Percentiles rank a stretch among this genome's conserved stretches.
Evolutionary conservation across 1,139 yeast species (phyloP).

Genomic region (Sugiyamaella sp.): DNA sequence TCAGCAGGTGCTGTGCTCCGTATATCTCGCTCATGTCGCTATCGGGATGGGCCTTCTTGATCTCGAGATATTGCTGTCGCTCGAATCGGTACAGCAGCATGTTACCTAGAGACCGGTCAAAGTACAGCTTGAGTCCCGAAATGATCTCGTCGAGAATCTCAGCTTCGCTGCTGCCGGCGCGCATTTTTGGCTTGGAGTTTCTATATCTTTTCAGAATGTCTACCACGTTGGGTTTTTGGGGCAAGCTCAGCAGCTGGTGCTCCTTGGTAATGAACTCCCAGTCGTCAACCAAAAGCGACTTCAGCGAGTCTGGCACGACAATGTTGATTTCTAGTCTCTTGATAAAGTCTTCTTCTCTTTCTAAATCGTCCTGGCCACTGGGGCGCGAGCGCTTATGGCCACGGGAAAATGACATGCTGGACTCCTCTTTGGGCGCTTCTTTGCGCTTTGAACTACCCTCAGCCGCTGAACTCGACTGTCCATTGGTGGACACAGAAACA

Average conservation of each 20-base stretch:
- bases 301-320: constrained; percentile 65
- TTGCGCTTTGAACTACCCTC: constrained; percentile 16
- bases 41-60: constrained; percentile 48
- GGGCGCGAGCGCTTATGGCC: constrained; percentile 20
- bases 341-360: constrained; percentile 45
- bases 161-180: constrained; percentile 46
- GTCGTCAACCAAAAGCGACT: constrained; percentile 78
- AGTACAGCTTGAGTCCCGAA: constrained; percentile 71
- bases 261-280: constrained; percentile 91
- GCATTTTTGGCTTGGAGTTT: constrained; percentile 32
- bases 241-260: constrained; percentile 65
- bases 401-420: constrained; percentile 14
- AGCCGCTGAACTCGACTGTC: constrained; percentile 6
- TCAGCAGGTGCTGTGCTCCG: constrained; percentile 75
- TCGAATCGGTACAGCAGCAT: constrained; percentile 81
- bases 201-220: constrained; percentile 55
- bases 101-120: constrained; percentile 73
- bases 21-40: constrained; percentile 54
- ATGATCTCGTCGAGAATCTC: constrained; percentile 69
- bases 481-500: constrained; percentile 15
- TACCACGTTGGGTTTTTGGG: constrained; percentile 56
- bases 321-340: constrained; percentile 56
- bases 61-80: constrained; percentile 72
- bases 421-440: constrained; percentile 18
- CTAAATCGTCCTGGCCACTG: constrained; percentile 41